phyloP scores from a whole-genome alignment of 495 filamentous ascomycete species.

The Opeltia flavorubescens region DNA sequence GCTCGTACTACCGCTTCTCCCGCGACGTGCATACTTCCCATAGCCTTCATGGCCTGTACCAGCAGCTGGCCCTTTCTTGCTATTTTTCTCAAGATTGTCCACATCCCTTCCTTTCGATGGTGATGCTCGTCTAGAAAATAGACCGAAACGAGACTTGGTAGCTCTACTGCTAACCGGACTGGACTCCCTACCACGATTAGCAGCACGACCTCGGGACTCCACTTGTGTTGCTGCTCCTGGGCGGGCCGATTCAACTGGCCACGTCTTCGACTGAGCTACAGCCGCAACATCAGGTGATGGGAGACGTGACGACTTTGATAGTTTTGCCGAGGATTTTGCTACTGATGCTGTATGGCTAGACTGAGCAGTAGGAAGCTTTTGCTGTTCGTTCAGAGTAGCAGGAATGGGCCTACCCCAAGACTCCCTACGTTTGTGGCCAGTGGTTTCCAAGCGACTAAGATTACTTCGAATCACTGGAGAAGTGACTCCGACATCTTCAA shows the following conservation, averaged over 20 bases:
- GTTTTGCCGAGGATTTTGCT: conserved; percentile 27
- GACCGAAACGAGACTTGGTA: conserved; percentile 48
- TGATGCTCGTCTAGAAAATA: conserved; percentile 63
- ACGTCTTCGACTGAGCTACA: conserved; percentile 19
- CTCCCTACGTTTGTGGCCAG: conserved; percentile 28
- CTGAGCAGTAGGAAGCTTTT: conserved; percentile 5
- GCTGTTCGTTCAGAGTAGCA: neutral
- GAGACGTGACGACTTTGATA: conserved; percentile 23
- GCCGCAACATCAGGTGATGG: conserved; percentile 30
- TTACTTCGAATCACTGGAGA: conserved; percentile 71
- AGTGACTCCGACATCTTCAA: conserved; percentile 42
- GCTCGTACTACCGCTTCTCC: conserved; percentile 35
- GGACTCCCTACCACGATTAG: conserved; percentile 16
- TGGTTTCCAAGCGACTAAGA: conserved; percentile 32
- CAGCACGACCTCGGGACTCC: conserved; percentile 21
- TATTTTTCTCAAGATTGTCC: conserved; percentile 39
- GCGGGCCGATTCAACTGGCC: neutral
- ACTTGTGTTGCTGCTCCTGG: conserved; percentile 1
- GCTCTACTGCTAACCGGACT: conserved; percentile 20
- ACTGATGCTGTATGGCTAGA: conserved; percentile 19
- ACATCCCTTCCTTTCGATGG: conserved; percentile 34
- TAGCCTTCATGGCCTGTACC: conserved; percentile 97
- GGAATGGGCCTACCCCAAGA: conserved; percentile 23
- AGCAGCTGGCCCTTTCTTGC: conserved; percentile 71
- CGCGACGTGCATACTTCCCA: conserved; percentile 51